Percentiles rank a stretch among this genome's conserved stretches.
phyloP scores from a whole-genome alignment of 2,329 filamentous ascomycete species.

The Alternaria infectoria region DNA sequence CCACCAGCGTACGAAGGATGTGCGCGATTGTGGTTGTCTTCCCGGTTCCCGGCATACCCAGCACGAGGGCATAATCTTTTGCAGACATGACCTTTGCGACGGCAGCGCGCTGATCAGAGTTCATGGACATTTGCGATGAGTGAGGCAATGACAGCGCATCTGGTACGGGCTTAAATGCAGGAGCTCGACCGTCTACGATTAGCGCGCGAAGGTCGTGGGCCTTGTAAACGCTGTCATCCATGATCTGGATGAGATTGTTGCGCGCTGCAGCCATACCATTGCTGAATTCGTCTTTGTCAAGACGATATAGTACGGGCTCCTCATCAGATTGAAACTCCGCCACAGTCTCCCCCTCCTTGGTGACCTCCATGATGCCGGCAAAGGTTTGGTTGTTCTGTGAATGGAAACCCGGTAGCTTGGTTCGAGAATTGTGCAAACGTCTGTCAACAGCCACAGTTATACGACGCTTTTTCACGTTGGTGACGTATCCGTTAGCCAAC shows the following conservation, averaged over 20 bases:
- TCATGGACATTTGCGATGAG: constrained; percentile 69
- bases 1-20: constrained; percentile 88
- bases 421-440: constrained; percentile 83
- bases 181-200: constrained; percentile 77
- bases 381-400: constrained; percentile 81
- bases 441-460: constrained; percentile 92
- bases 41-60: constrained; percentile 97
- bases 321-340: constrained; percentile 52
- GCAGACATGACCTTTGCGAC: constrained; percentile 97
- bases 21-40: constrained; percentile 99
- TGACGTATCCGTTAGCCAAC: constrained; percentile 88
- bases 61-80: constrained; percentile 91
- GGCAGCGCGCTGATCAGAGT: constrained; percentile 83
- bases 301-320: constrained; percentile 72
- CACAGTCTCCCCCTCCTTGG: constrained; percentile 55
- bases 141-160: constrained; percentile 65
- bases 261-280: constrained; percentile 95
- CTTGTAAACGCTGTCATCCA: constrained; percentile 77
- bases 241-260: constrained; percentile 91
- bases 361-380: constrained; percentile 87
- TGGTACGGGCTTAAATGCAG: constrained; percentile 72
- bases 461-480: constrained; percentile 72
- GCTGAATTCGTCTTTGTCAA: constrained; percentile 98
- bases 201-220: constrained; percentile 76
- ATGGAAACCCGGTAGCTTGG: constrained; percentile 77